These are phyloP conservation scores for Lotus japonicus DNA, from an alignment of 306 rosid genomes.

Conservation along the genomic window DNA sequence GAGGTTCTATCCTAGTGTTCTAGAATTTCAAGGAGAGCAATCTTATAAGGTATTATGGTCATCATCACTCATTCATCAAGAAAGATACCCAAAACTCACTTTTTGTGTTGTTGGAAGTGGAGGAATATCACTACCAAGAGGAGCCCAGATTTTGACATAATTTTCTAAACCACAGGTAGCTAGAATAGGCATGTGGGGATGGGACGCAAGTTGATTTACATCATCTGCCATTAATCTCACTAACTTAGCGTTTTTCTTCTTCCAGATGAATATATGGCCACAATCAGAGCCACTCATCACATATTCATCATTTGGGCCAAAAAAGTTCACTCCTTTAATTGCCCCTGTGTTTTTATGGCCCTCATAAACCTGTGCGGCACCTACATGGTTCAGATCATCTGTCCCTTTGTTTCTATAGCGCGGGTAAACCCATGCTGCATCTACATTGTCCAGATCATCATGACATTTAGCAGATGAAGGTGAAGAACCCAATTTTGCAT, in stretches of 20 bases:
- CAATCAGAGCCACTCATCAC: too few species aligned
- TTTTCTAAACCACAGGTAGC: conserved; percentile 54
- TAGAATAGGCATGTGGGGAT: conserved; percentile 42
- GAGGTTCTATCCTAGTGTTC: too few species aligned
- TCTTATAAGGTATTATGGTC: too few species aligned
- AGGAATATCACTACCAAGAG: conserved; percentile 28
- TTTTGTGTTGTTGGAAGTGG: conserved; percentile 38
- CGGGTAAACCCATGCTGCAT: conserved; percentile 33
- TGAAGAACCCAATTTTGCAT: conserved; percentile 29
- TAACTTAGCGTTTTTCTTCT: conserved; percentile 40
- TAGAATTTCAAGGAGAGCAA: too few species aligned
- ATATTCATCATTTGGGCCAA: too few species aligned
- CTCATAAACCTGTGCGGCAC: too few species aligned
- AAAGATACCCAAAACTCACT: too few species aligned
- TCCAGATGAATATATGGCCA: conserved; percentile 65
- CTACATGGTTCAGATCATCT: too few species aligned
- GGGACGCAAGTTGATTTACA: conserved; percentile 48
- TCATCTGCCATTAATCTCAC: conserved; percentile 49
- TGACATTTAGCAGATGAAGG: conserved; percentile 31
- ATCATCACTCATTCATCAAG: too few species aligned
- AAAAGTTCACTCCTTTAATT: too few species aligned
- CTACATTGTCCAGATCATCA: conserved; percentile 25
- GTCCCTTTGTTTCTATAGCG: conserved; percentile 53
- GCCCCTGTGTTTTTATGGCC: too few species aligned
- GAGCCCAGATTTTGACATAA: conserved; percentile 49